Base-by-base conservation (phyloP, 345 rosid species). In the Aquilaria sinensis region DNA sequence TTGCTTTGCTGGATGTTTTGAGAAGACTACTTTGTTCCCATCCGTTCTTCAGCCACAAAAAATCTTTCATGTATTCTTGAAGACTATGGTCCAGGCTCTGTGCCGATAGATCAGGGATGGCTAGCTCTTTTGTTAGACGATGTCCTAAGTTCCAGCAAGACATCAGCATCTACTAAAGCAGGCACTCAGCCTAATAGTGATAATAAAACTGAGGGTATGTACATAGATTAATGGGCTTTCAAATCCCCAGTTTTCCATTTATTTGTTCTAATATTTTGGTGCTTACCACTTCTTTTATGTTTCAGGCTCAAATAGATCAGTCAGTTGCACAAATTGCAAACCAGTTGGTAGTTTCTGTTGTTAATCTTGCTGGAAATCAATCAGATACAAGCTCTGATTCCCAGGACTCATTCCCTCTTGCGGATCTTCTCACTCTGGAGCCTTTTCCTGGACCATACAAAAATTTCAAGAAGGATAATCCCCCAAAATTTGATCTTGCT, bases 91-190 rank as follows among this genome's bases (percentile, higher is more conserved):
- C 88, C 97, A 57, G 79, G 58, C 61, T 79, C 96, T 60, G 57
- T 90, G 52, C 88, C 88, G 23, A 77, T 94, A 77, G 90, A 97
- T 67, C 99, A 90, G 74, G 97, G 92, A 74, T 90, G 99, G 97
- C 77, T 94, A 72, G 83, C 95, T 69, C 72, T 86, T 71, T 57
- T 90, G 65, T 76, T 94, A 60, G 75, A 77, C 66, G 96, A 88
- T 72, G 73, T 81, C 63, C 68, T 94, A 53, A 74, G 65, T 77
- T 74, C 81, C 63, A 71, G 70, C 79, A 88, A 83, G 70, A 56
- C 64, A 47, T 71, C 83, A 73, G 69, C 83, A 72, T 76, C 85
- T 53, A 70, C 65, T 61, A 90, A 86, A 74, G 85, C 68, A 72
- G 80, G 81, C 71, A 58, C 73, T 41, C 82, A 70, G 68, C 86